phyloP scores from a whole-genome alignment of 2,329 filamentous ascomycete species.

The Calonectria honghensis region DNA sequence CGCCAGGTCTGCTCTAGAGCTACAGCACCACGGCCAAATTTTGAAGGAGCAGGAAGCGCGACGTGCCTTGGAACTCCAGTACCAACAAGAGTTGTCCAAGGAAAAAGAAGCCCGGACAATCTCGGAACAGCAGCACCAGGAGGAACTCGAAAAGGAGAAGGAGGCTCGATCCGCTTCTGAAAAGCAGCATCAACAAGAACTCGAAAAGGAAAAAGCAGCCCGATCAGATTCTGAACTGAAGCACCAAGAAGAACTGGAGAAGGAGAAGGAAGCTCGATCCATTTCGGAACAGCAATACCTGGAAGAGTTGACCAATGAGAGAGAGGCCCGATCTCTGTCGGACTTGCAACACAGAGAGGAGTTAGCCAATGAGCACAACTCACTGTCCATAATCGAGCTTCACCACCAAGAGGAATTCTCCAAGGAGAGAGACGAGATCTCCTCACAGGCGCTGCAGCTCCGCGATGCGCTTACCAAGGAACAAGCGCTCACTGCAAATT shows the following conservation, averaged over 20 bases:
- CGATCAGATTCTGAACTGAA: background rate
- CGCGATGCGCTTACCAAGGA: slow-evolving; percentile 1
- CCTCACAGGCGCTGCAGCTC: background rate
- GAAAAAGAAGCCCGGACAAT: background rate
- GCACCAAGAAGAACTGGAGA: background rate
- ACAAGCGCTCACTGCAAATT: background rate
- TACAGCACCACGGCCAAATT: background rate
- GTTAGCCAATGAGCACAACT: background rate
- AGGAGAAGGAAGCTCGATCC: too few species aligned
- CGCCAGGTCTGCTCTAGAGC: background rate
- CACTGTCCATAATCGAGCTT: background rate
- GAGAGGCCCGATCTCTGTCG: background rate
- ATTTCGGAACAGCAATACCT: background rate
- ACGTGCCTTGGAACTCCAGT: background rate
- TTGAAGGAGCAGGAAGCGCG: background rate
- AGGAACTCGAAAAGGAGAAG: background rate
- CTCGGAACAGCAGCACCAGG: background rate
- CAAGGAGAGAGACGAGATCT: background rate
- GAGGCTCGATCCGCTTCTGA: background rate
- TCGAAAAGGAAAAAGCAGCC: background rate
- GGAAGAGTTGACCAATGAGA: background rate
- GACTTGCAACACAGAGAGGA: background rate
- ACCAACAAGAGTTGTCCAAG: background rate
- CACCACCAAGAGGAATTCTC: background rate
- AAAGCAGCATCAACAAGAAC: background rate